Evolutionary conservation across 352 stramenopile genomes (phyloP).

Genomic region (Phytophthora nicotianae): DNA sequence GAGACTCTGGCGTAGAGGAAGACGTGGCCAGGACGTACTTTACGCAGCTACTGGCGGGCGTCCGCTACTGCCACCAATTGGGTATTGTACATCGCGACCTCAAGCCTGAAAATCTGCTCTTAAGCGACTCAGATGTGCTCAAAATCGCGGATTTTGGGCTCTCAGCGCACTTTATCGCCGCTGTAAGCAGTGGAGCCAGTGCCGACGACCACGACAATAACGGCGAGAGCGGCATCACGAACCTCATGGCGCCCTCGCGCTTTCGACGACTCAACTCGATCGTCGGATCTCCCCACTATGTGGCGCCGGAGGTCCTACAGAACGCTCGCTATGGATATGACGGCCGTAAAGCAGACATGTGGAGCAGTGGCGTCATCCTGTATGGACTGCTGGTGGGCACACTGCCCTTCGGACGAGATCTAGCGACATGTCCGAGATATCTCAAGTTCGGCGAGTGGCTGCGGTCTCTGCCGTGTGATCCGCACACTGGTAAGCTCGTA

Average conservation of each 20-base stretch:
- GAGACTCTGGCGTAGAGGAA: slow-evolving; percentile 84
- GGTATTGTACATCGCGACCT: slow-evolving; percentile 96
- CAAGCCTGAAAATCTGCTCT: slow-evolving; percentile 97
- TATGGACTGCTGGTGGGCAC: slow-evolving; percentile 93
- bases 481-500: slow-evolving; percentile 68
- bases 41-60: slow-evolving; percentile 85
- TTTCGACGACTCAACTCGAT: slow-evolving; percentile 94
- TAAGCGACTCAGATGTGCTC: slow-evolving; percentile 89
- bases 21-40: slow-evolving; percentile 87
- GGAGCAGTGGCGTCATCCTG: slow-evolving; percentile 93
- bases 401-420: slow-evolving; percentile 95
- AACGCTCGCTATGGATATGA: slow-evolving; percentile 91
- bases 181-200: slow-evolving; percentile 66
- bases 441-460: slow-evolving; percentile 95
- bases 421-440: slow-evolving; percentile 93
- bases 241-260: slow-evolving; percentile 42
- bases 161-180: slow-evolving; percentile 91
- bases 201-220: slow-evolving; percentile 44
- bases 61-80: slow-evolving; percentile 91
- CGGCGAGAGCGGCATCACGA: slow-evolving; percentile 20
- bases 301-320: slow-evolving; percentile 95
- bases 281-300: slow-evolving; percentile 97
- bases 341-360: slow-evolving; percentile 93
- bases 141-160: slow-evolving; percentile 96
- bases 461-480: slow-evolving; percentile 60